A percentile compares a stretch with the other conserved stretches of the same genome.
phyloP scores from a whole-genome alignment of 306 rosid species.

The Vachellia collinsii region DNA sequence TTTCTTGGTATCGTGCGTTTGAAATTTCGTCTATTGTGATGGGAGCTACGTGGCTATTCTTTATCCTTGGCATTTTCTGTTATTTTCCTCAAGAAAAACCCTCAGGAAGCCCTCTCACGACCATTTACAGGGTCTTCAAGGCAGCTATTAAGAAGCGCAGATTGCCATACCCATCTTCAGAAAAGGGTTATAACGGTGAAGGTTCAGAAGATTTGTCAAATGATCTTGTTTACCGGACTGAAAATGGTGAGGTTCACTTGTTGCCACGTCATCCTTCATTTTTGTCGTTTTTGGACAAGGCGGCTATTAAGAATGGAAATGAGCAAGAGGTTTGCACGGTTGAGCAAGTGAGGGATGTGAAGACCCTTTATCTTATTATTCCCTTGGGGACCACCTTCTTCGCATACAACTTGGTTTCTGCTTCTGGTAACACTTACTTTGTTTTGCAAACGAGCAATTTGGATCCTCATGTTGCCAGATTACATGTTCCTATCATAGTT shows the following conservation, averaged over 20 bases:
- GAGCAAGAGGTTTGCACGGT: background rate
- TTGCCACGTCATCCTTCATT: background rate
- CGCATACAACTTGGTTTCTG: background rate
- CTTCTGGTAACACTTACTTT: slow-evolving; percentile 8
- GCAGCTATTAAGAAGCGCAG: background rate
- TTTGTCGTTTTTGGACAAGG: background rate
- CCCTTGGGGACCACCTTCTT: background rate
- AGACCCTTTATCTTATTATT: background rate
- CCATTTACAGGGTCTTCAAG: background rate
- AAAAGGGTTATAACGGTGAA: background rate
- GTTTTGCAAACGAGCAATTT: background rate
- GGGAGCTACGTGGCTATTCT: background rate
- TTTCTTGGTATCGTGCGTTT: too few species aligned
- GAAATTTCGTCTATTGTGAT: background rate
- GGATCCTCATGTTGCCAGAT: background rate
- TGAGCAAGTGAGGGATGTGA: background rate
- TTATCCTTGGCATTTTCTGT: background rate
- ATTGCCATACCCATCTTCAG: background rate
- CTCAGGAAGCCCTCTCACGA: background rate
- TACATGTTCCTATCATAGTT: background rate
- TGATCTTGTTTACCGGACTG: background rate
- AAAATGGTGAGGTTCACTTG: background rate
- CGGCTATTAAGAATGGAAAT: background rate
- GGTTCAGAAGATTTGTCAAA: background rate
- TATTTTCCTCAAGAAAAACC: background rate